phyloP scores from a whole-genome alignment of 257 asterid species.

The Catharanthus roseus region DNA sequence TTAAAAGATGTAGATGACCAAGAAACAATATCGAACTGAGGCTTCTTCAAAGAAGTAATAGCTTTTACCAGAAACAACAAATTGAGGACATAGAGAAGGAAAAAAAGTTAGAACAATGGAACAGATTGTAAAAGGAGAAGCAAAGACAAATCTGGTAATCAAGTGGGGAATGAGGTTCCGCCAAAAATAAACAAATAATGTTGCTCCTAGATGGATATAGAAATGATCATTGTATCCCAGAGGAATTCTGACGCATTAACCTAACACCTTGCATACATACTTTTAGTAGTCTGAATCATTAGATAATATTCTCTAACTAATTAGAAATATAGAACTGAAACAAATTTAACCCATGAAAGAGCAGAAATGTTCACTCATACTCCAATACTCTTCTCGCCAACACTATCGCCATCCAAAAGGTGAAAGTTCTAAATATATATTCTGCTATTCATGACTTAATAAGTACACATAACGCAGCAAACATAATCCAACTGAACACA shows the following conservation, averaged over 20 bases:
- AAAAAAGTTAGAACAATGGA: not conserved
- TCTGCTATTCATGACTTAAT: not conserved
- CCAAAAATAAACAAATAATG: not conserved
- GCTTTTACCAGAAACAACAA: not conserved
- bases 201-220: not conserved
- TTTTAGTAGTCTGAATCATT: not conserved
- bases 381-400: not conserved
- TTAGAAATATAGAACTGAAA: not conserved
- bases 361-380: not conserved
- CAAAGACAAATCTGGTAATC: not conserved
- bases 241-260: not conserved
- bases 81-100: not conserved
- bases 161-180: not conserved
- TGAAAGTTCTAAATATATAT: not conserved
- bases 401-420: not conserved
- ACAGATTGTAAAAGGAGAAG: not conserved
- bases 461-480: not conserved
- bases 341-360: not conserved
- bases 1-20: constrained; percentile 3
- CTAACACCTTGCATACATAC: not conserved
- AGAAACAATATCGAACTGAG: not conserved
- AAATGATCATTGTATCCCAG: not conserved
- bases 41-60: not conserved
- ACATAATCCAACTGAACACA: not conserved
- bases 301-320: not conserved